Conservation (phyloP, 1,284 basidiomycete genomes). For the Cerrena zonata region DNA sequence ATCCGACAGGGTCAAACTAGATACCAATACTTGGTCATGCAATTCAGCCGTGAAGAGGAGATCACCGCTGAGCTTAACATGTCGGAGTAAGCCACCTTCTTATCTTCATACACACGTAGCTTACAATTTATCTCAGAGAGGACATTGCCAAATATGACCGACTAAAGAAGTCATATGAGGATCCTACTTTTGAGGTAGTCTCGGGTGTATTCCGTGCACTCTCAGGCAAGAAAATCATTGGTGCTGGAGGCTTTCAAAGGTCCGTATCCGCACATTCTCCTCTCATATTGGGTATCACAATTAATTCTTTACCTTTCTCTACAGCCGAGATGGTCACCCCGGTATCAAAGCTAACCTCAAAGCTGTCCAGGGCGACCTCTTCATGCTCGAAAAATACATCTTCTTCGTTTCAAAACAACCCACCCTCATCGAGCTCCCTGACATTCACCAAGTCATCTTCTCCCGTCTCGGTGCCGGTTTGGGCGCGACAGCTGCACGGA, state of each 20-base stretch:
- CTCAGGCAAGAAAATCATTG: constrained; percentile 86
- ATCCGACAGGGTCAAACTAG: constrained; percentile 97
- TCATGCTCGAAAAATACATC: constrained; percentile 95
- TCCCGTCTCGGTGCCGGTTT: constrained; percentile 91
- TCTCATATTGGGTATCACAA: neutral
- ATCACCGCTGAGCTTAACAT: constrained; percentile 94
- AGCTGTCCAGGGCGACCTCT: constrained; percentile 93
- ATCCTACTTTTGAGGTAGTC: constrained; percentile 92
- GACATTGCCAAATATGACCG: constrained; percentile 74
- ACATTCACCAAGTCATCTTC: constrained; percentile 89
- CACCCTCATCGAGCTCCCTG: constrained; percentile 83
- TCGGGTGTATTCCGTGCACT: constrained; percentile 91
- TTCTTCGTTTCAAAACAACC: constrained; percentile 98
- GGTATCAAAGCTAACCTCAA: constrained; percentile 96
- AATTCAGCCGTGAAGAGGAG: constrained; percentile 94
- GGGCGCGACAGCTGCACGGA: constrained; percentile 77
- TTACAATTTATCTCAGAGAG: constrained; percentile 39
- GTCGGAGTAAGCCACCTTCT: constrained; percentile 63
- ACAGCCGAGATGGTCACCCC: constrained; percentile 68
- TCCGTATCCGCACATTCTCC: constrained; percentile 30
- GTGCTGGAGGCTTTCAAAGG: constrained; percentile 82
- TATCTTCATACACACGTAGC: too few relatives aligned
- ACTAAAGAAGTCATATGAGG: constrained; percentile 87
- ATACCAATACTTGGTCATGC: constrained; percentile 97
- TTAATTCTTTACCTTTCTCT: neutral